Evolutionary conservation across 176 grass and related monocot genomes (phyloP).

Genomic region (Microstegium vimineum): DNA sequence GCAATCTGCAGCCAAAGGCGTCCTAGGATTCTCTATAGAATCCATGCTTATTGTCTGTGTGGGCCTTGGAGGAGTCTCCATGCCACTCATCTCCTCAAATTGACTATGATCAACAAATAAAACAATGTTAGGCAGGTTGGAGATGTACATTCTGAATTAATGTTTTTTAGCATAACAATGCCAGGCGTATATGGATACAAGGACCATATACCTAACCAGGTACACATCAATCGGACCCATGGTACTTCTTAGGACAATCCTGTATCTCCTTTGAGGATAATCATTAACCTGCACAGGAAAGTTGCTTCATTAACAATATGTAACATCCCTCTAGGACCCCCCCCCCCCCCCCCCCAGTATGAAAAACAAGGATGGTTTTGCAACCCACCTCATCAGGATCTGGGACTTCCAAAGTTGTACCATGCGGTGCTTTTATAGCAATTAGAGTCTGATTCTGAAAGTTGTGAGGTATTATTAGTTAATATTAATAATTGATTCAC

Average conservation of each 20-base stretch:
- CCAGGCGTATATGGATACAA: neutral
- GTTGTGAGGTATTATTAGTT: neutral
- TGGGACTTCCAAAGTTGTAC: constrained; percentile 93
- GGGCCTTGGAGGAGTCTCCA: constrained; percentile 58
- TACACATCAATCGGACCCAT: constrained; percentile 90
- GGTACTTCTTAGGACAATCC: constrained; percentile 88
- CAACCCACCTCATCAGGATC: constrained; percentile 73
- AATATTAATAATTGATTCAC: constrained; percentile 2
- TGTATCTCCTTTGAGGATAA: constrained; percentile 81
- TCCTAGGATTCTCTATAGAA: constrained; percentile 49
- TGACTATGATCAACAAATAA: constrained; percentile 37
- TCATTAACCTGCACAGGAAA: constrained; percentile 51
- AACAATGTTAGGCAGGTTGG: constrained; percentile 19
- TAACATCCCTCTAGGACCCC: neutral
- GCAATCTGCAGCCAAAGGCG: constrained; percentile 20
- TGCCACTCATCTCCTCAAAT: constrained; percentile 86
- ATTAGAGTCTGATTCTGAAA: constrained; percentile 86
- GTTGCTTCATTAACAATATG: constrained; percentile 2
- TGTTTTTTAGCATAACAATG: neutral
- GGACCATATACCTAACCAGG: constrained; percentile 64
- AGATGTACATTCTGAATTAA: constrained; percentile 25
- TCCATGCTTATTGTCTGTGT: constrained; percentile 39
- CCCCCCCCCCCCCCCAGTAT: no score
- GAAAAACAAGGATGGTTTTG: constrained; percentile 16
- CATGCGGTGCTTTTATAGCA: constrained; percentile 89